These are phyloP conservation scores for Colletotrichum coccodes DNA, from an alignment of 2,329 filamentous ascomycete species.

Conservation along the genomic window DNA sequence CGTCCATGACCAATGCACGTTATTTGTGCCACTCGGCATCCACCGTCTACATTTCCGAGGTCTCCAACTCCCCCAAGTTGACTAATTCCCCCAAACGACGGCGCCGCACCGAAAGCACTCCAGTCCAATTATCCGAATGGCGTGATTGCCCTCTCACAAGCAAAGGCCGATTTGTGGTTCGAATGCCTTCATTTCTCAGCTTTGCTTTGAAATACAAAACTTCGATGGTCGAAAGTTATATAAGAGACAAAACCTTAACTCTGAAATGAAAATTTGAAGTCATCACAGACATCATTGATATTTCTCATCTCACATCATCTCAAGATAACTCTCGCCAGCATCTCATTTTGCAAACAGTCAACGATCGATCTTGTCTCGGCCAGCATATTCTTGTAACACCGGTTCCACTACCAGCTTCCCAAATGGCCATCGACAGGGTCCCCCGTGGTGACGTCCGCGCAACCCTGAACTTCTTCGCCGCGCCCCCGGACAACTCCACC, in stretches of 20 bases:
- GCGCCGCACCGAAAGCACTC: constrained; percentile 4
- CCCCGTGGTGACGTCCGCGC: constrained; percentile 71
- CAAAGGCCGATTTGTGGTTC: not conserved
- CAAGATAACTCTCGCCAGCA: not conserved
- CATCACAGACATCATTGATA: not conserved
- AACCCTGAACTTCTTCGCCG: constrained; percentile 72
- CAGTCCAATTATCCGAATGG: constrained; percentile 22
- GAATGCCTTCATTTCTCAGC: constrained; percentile 21
- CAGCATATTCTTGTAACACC: not conserved
- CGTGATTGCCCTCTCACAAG: constrained; percentile 28
- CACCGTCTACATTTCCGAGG: not conserved
- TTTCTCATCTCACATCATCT: not conserved
- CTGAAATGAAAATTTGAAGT: no score
- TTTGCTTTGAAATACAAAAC: constrained; percentile 30
- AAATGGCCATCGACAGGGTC: constrained; percentile 53
- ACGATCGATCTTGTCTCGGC: not conserved
- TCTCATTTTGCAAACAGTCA: not conserved
- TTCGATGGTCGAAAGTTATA: not conserved
- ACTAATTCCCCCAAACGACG: constrained; percentile 13
- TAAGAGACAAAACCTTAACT: not conserved
- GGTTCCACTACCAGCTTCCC: not conserved
- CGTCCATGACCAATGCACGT: constrained; percentile 20
- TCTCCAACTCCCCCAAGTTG: not conserved
- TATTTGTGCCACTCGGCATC: not conserved
- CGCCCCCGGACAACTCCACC: constrained; percentile 66